Base-by-base conservation (phyloP, 345 rosid species). In the Corchorus olitorius region DNA sequence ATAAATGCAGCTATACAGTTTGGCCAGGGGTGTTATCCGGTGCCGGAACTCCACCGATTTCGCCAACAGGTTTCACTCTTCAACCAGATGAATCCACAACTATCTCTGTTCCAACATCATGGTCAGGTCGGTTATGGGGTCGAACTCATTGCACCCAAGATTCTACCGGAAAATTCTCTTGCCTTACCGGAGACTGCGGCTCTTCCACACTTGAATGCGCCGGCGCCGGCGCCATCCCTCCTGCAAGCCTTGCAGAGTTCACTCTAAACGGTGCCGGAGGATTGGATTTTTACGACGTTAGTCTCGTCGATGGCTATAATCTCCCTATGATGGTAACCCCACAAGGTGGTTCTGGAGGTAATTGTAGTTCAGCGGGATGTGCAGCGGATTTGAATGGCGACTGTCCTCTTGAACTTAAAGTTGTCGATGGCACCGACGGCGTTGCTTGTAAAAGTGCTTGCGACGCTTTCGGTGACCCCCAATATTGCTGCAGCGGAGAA, bases 61-160 rank as follows among this genome's bases (percentile, higher is more conserved):
- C 92, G 33, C 87, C 85, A 43, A 85, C 94, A 4, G 97, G 97
- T 16, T 90, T 90, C 70, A 76, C 75, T 33, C 85, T 92, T 65
- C 83, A 83, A 63, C 84, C 89, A 0, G 75, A 85, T 0, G 84
- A 85, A 4, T 77, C 92, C 0, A 70, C 74, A 17, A 45, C 83
- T 13, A 54, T 92, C 19, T 33, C 79, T 2, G 78, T 81, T 74
- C 94, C 92, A 0, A 41, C 78, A 7, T 76, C 87, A 50, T 92
- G 94, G 92, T 86, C 89, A n/a, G 97, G 93, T 45, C 88, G 97
- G 46, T 55, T 90, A 6, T 92, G 97, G 93, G 97, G 86, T 3
- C 89, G 97, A 43, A 92, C 92, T 0, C 62, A 70, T 65, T 92
- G 97, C 84, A 60, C 87, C 43, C 80, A 82, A 80, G 87, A 90